A percentile compares a stretch with the other conserved stretches of the same genome.
Evolutionary conservation across 2,329 filamentous ascomycete species (phyloP).

Genomic region (Phialemonium atrogriseum): DNA sequence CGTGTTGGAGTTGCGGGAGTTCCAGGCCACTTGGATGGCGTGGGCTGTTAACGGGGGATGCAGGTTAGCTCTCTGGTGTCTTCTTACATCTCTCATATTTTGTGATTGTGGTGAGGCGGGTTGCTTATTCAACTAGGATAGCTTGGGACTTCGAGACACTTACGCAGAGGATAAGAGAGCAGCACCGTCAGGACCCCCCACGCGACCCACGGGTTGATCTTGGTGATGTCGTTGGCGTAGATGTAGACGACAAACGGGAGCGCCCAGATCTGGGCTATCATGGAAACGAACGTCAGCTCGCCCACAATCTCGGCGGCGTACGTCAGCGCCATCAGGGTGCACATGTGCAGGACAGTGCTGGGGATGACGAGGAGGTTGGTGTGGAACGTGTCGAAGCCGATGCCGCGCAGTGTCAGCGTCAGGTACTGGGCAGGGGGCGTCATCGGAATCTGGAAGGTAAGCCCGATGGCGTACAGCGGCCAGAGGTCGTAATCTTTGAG

Average conservation of each 20-base stretch:
- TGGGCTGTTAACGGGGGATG: too few species aligned
- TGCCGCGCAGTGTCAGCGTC: conserved; percentile 38
- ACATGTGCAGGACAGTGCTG: conserved; percentile 25
- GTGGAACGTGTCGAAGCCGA: conserved; percentile 42
- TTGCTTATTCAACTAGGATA: too few species aligned
- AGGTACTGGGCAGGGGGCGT: conserved; percentile 38
- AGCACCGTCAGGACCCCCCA: too few species aligned
- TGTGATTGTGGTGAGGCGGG: too few species aligned
- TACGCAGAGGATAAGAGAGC: too few species aligned
- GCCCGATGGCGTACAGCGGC: conserved; percentile 42
- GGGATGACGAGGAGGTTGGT: conserved; percentile 48
- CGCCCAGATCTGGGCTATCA: conserved; percentile 39
- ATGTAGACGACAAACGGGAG: conserved; percentile 36
- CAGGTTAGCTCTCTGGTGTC: too few species aligned
- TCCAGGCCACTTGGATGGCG: conserved; percentile 38
- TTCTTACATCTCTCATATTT: too few species aligned
- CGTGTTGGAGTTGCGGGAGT: conserved; percentile 36
- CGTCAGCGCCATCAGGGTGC: conserved; percentile 33
- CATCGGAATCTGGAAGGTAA: conserved; percentile 36
- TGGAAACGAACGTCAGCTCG: conserved; percentile 30
- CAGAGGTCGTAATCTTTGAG: conserved; percentile 48
- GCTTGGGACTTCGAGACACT: too few species aligned
- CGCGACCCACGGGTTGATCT: too few species aligned
- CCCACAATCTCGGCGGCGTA: conserved; percentile 34
- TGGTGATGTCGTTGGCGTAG: too few species aligned